A percentile compares a stretch with the other conserved stretches of the same genome.
Evolutionary conservation across 2,329 filamentous ascomycete genomes (phyloP).

Genomic region (Lachnellula arida): DNA sequence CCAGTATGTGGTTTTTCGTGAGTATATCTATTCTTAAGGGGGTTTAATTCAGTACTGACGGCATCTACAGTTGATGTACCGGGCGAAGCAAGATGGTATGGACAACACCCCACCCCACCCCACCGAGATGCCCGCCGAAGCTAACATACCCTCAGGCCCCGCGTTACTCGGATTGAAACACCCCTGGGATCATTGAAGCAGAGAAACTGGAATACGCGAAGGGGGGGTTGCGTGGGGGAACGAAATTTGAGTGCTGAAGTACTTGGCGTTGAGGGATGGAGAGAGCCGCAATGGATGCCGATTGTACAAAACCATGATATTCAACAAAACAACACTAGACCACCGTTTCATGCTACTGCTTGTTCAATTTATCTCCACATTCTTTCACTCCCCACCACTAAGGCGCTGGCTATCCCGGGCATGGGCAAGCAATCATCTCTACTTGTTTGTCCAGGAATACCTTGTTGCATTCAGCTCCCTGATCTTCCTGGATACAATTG

Average conservation of each 20-base stretch:
- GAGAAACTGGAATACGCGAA: background rate
- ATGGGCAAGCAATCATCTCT: no score
- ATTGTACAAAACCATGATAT: background rate
- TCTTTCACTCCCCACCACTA: no score
- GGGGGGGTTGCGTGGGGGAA: background rate
- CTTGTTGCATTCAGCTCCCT: no score
- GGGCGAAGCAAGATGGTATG: slow-evolving; percentile 87
- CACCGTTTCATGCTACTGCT: no score
- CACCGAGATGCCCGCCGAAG: background rate
- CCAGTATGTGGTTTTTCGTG: slow-evolving; percentile 99
- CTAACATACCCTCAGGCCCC: slow-evolving; percentile 45
- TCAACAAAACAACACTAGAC: background rate
- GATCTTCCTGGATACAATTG: no score
- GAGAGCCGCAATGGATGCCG: background rate
- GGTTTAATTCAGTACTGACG: slow-evolving; percentile 10
- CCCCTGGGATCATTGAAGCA: slow-evolving; percentile 82
- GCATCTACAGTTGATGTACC: slow-evolving; percentile 76
- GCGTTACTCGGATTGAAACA: slow-evolving; percentile 91
- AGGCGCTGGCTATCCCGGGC: no score
- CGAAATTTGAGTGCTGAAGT: background rate
- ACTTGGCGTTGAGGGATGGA: background rate
- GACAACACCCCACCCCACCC: background rate
- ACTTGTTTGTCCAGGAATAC: no score
- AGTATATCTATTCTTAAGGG: slow-evolving; percentile 33
- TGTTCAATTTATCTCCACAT: no score